Conservation (phyloP, 768 basidiomycete genomes). For the Leccinum aurantiacum region DNA sequence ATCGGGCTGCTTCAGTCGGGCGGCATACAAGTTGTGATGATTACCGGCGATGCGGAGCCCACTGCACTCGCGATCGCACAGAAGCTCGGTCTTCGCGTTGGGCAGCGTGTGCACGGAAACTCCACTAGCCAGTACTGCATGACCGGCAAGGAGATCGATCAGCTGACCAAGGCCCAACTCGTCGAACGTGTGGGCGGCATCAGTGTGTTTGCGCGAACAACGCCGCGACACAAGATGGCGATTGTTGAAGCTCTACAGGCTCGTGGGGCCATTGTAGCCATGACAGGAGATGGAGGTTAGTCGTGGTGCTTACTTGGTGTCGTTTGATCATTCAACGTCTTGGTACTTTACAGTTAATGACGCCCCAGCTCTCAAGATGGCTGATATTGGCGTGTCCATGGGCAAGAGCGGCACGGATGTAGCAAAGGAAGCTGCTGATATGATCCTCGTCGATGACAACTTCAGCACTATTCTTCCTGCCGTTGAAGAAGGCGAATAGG, state of each 20-base stretch:
- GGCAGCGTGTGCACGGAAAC: slow-evolving; percentile 38
- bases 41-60: slow-evolving; percentile 91
- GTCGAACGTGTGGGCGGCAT: slow-evolving; percentile 78
- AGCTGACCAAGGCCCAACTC: slow-evolving; percentile 77
- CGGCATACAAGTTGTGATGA: slow-evolving; percentile 96
- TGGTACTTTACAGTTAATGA: slow-evolving; percentile 68
- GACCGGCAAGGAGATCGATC: slow-evolving; percentile 83
- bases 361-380: slow-evolving; percentile 95
- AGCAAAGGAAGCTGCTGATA: slow-evolving; percentile 96
- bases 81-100: slow-evolving; percentile 78
- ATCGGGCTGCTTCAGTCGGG: slow-evolving; percentile 77
- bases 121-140: slow-evolving; percentile 46
- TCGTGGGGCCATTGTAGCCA: slow-evolving; percentile 87
- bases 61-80: slow-evolving; percentile 89
- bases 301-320: slow-evolving; percentile 33
- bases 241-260: slow-evolving; percentile 94
- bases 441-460: slow-evolving; percentile 96
- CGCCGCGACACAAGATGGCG: slow-evolving; percentile 96
- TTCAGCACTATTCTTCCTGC: slow-evolving; percentile 94
- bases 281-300: slow-evolving; percentile 96
- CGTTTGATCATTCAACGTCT: background rate
- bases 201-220: slow-evolving; percentile 92
- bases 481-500: slow-evolving; percentile 77
- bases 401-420: slow-evolving; percentile 98
- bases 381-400: slow-evolving; percentile 97